Conservation (phyloP, 768 basidiomycete species). For the Macrolepiota fuliginosa region DNA sequence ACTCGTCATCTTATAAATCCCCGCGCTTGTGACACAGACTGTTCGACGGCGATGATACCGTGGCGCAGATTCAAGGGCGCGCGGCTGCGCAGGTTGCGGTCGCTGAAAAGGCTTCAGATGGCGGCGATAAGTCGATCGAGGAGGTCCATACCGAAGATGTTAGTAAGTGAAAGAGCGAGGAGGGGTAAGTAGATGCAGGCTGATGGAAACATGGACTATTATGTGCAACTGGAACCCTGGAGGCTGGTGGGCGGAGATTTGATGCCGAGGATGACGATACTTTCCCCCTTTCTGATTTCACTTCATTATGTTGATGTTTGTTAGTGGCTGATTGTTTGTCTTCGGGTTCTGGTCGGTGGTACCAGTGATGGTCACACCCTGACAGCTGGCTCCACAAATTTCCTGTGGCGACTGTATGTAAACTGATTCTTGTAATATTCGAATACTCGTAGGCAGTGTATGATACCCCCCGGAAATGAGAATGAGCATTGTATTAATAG, state of each 20-base stretch:
- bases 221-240: neutral
- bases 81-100: constrained; percentile 23
- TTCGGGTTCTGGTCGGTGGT: neutral
- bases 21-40: constrained; percentile 22
- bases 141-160: constrained; percentile 13
- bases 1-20: neutral
- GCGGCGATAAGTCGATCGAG: constrained; percentile 17
- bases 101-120: constrained; percentile 14
- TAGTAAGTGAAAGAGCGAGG: neutral
- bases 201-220: too few relatives aligned
- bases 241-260: neutral
- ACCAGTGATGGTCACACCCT: neutral
- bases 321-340: neutral
- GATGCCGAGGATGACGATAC: neutral
- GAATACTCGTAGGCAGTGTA: neutral
- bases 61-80: constrained; percentile 29
- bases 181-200: neutral
- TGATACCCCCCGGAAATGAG: neutral
- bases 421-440: neutral
- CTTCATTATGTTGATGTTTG: neutral
- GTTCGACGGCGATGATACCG: constrained; percentile 57
- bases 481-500: neutral
- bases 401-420: neutral
- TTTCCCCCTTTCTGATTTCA: neutral
- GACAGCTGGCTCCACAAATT: neutral